Evolutionary conservation across 805 yeast species (phyloP).

Genomic region (Candida nanaspora): DNA sequence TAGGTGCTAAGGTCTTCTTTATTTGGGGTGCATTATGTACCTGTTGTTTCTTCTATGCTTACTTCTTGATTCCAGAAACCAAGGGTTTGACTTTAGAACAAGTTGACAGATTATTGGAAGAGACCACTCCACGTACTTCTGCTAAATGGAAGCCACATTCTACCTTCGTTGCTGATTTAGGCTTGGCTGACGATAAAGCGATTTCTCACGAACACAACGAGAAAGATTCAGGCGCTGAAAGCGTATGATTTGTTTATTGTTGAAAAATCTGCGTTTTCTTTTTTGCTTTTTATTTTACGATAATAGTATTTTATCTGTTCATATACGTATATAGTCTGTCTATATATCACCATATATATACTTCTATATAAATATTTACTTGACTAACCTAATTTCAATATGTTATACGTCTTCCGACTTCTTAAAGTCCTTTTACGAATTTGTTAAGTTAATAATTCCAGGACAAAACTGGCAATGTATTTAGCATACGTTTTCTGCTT

Average conservation of each 20-base stretch:
- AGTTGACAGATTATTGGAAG: conserved; percentile 46
- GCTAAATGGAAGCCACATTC: conserved; percentile 28
- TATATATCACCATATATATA: no score
- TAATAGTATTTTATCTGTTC: no score
- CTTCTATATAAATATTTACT: no score
- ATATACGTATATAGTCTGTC: no score
- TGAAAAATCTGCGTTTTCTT: no score
- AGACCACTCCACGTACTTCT: conserved; percentile 28
- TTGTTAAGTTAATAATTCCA: no score
- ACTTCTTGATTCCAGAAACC: conserved; percentile 70
- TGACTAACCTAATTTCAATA: no score
- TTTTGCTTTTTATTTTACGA: no score
- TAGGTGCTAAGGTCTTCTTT: conserved; percentile 61
- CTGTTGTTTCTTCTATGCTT: conserved; percentile 54
- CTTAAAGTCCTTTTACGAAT: no score
- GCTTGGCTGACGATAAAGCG: conserved; percentile 17
- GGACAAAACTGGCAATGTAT: no score
- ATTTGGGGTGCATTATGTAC: conserved; percentile 54
- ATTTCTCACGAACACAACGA: conserved; percentile 10
- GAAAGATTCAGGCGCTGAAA: conserved; percentile 3
- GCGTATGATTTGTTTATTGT: not conserved
- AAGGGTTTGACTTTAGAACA: conserved; percentile 78
- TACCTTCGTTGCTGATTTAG: conserved; percentile 22
- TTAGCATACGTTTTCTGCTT: no score
- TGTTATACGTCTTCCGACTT: no score